A percentile compares a stretch with the other conserved stretches of the same genome.
Conservation (phyloP, 768 basidiomycete genomes). For the Amanita rubescens region DNA sequence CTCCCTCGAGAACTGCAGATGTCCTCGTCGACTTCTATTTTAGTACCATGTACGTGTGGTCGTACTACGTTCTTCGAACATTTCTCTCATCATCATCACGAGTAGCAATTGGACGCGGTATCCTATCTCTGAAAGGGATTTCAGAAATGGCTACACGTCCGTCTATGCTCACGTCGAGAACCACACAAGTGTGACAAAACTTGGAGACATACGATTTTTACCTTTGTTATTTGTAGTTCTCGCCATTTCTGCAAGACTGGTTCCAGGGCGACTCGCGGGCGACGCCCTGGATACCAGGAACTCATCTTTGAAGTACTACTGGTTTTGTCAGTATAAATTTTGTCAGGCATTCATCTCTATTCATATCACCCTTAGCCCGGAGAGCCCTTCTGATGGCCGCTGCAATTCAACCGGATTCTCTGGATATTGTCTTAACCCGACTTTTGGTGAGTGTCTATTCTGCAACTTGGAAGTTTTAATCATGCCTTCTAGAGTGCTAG, state of each 20-base stretch:
- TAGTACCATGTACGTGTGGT: constrained; percentile 47
- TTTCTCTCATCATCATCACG: constrained; percentile 10
- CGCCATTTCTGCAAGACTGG: constrained; percentile 78
- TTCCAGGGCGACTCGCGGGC: constrained; percentile 79
- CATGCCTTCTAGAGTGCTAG: constrained; percentile 37
- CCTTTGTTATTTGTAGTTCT: constrained; percentile 92
- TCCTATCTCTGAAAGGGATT: constrained; percentile 80
- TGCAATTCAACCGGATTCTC: constrained; percentile 86
- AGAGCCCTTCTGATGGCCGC: constrained; percentile 85
- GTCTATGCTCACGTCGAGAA: constrained; percentile 55
- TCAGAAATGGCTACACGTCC: constrained; percentile 63
- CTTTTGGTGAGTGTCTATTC: constrained; percentile 53
- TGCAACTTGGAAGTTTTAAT: constrained; percentile 16
- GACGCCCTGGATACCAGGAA: constrained; percentile 69
- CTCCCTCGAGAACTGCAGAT: constrained; percentile 67
- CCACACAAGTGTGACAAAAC: constrained; percentile 53
- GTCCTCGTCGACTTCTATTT: constrained; percentile 83
- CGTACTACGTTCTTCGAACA: background rate
- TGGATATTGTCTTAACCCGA: constrained; percentile 90
- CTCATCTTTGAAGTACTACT: constrained; percentile 87
- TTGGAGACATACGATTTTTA: constrained; percentile 75
- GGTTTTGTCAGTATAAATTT: constrained; percentile 71
- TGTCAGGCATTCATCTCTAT: constrained; percentile 8
- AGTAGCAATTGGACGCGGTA: constrained; percentile 89
- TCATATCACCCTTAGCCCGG: constrained; percentile 46